These are phyloP conservation scores for Hypoxylon sp. DNA, from an alignment of 2,329 filamentous ascomycete species.

Conservation along the genomic window DNA sequence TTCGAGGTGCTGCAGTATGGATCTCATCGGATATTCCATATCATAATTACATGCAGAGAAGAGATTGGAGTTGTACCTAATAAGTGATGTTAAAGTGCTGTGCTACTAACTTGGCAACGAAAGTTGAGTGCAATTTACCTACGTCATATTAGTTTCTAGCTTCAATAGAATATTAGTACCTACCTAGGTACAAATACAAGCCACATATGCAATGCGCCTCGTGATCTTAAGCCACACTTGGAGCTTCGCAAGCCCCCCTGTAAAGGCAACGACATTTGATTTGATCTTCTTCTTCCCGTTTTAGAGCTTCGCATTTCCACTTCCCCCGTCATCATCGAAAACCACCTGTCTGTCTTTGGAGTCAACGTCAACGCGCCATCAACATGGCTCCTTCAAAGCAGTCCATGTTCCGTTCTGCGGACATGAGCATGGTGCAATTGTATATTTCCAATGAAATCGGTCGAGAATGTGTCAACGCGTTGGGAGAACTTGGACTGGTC, in stretches of 20 bases:
- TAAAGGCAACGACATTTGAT: slow-evolving; percentile 36
- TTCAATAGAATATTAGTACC: too few species aligned
- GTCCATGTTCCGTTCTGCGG: slow-evolving; percentile 99
- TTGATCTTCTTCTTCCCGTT: slow-evolving; percentile 18
- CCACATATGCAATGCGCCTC: too few species aligned
- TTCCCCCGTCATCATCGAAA: slow-evolving; percentile 33
- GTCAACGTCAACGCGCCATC: slow-evolving; percentile 41
- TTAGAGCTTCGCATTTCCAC: slow-evolving; percentile 31
- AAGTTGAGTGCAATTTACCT: too few species aligned
- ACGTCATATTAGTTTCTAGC: too few species aligned
- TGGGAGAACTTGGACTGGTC: slow-evolving; percentile 94
- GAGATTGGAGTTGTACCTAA: too few species aligned
- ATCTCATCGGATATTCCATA: too few species aligned
- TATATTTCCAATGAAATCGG: slow-evolving; percentile 99
- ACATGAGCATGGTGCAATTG: slow-evolving; percentile 99
- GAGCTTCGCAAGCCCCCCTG: slow-evolving; percentile 14
- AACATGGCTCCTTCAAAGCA: slow-evolving; percentile 76
- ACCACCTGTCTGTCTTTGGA: slow-evolving; percentile 36
- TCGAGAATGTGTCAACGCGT: slow-evolving; percentile 93
- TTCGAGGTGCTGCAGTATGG: too few species aligned
- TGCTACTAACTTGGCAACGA: too few species aligned
- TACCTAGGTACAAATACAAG: too few species aligned
- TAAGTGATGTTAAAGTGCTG: too few species aligned
- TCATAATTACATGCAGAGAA: too few species aligned
- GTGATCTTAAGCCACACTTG: slow-evolving; percentile 29